Evolutionary conservation across 2,329 filamentous ascomycete genomes (phyloP), one percentile per base, ranked within the genome.

Genomic region (Diplocarpon mali): DNA sequence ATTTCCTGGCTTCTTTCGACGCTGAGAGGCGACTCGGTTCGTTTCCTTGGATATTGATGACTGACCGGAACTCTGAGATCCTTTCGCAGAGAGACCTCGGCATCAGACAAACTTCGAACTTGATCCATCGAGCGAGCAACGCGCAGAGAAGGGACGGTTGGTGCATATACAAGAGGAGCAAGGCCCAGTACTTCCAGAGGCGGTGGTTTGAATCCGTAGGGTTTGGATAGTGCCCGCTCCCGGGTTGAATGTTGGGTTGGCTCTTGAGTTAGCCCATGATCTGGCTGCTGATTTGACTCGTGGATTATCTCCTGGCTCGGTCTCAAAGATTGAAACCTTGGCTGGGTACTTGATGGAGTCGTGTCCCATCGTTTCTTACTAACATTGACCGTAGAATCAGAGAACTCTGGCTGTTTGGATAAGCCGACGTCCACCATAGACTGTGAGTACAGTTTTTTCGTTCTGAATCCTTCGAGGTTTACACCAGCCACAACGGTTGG

Each of bases 391-490:
- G 15, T 16, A 5, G 27, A 38, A 14, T 37, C 14, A 9, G 15
- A 15, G 16, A 28, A 14, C 27, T 36, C 13, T 27, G 35, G 14
- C 14, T 37, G n/a, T n/a, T 17, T 2, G 12, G 27, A 9, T 15
- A 17, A 17, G 24, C 39, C 31, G 24, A 41, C 31, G n/a, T 41
- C 24, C 30, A 43, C 40, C 34, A 37, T 37, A 11, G 40, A 43
- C 28, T 43, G 29, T 17, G 40, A 43, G 12, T 37, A 37, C 15
- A 16, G 15, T 35, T 35, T 35, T 14, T 9, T 4, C 11, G 30
- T 32, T 12, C n/a, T 12, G 11, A 12, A 32, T 12, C 30, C 4
- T 32, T 32, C 30, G 5, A 32, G n/a, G n/a, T 10, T 12, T 32
- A 9, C 30, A 14, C 30, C 30, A 14, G 30, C 11, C 11, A 32